Evolutionary conservation across 768 basidiomycete genomes (phyloP), one percentile per base, ranked within the genome.

Genomic region (Leccinum longicurvipes): DNA sequence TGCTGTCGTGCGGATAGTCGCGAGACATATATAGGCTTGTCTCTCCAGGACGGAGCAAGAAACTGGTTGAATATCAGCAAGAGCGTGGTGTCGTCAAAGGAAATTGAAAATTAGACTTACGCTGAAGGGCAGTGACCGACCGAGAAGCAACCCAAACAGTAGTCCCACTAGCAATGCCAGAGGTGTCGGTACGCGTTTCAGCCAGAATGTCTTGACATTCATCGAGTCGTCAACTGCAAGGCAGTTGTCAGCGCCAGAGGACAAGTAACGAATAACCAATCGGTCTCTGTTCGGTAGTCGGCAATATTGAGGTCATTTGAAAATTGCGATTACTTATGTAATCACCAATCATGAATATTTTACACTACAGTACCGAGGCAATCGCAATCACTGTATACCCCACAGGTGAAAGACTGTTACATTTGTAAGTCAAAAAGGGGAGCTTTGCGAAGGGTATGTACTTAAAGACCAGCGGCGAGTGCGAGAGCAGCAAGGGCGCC

Each of bases 111-210:
- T 19, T 31, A 28, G 34, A 67, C 73, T 47, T 58, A 74, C 72
- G 25, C 61, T 64, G 46, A 54, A 64, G 34, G 83, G 80, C 50
- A 81, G 47, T 2, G 79, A 60, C 23, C 80, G 73, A 6, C 85
- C 79, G 41, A 89, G 71, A 28, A 88, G 49, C 41, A 87, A 70
- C 23, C 87, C 87, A 25, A 84, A 68, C 25, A 86, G 56, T 6
- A 91, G 70, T 31, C 88, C 89, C 55, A 90, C 67, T 49, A 80
- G 67, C 32, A 91, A 62, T 3, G 82, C 84, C 14, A 81, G 56
- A 2, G 83, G 76, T 1, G 83, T 79, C 9, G 86, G 81, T 44
- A 84, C 68, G 48, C 78, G 73, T 46, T 75, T 75, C 28, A 81
- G 55, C 64, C 72, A 71, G 4, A 57, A 12, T 34, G 53, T 25